Conservation (phyloP, 2,329 filamentous ascomycete species). For the Cyphellophora attinorum region DNA sequence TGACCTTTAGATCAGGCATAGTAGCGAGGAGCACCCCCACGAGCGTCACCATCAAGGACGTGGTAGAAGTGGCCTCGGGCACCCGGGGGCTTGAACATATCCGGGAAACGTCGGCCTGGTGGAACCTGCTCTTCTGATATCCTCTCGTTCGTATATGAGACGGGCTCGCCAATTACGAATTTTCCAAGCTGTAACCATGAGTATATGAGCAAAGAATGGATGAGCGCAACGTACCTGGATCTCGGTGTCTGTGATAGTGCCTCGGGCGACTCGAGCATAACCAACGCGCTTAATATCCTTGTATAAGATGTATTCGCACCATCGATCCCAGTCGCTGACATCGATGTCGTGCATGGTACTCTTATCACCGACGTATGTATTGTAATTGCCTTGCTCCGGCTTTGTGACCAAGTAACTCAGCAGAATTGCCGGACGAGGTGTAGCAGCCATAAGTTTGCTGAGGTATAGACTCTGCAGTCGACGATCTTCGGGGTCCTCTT, state of each 20-base stretch:
- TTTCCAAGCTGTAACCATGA: conserved; percentile 58
- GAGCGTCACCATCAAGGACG: conserved; percentile 75
- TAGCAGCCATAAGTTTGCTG: conserved; percentile 75
- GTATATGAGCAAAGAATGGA: conserved; percentile 2
- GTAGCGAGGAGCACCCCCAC: conserved; percentile 64
- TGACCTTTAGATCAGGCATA: conserved; percentile 33
- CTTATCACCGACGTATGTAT: conserved; percentile 77
- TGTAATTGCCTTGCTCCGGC: conserved; percentile 88
- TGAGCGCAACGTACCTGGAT: conserved; percentile 55
- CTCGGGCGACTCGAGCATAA: conserved; percentile 80
- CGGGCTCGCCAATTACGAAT: conserved; percentile 69
- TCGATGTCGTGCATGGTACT: conserved; percentile 97
- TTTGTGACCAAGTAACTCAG: conserved; percentile 89
- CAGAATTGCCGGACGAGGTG: conserved; percentile 69
- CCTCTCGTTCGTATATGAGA: conserved; percentile 54
- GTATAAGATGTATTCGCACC: conserved; percentile 98
- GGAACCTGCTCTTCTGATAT: conserved; percentile 66
- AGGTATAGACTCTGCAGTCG: conserved; percentile 80
- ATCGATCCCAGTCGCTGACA: conserved; percentile 83
- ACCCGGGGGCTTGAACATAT: conserved; percentile 72
- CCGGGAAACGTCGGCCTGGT: conserved; percentile 71
- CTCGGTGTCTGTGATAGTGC: conserved; percentile 94
- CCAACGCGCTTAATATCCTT: conserved; percentile 77
- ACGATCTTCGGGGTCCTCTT: conserved; percentile 89
- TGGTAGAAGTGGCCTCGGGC: conserved; percentile 87